phyloP scores from a whole-genome alignment of 495 filamentous ascomycete genomes.

The Chlorociboria aeruginascens region DNA sequence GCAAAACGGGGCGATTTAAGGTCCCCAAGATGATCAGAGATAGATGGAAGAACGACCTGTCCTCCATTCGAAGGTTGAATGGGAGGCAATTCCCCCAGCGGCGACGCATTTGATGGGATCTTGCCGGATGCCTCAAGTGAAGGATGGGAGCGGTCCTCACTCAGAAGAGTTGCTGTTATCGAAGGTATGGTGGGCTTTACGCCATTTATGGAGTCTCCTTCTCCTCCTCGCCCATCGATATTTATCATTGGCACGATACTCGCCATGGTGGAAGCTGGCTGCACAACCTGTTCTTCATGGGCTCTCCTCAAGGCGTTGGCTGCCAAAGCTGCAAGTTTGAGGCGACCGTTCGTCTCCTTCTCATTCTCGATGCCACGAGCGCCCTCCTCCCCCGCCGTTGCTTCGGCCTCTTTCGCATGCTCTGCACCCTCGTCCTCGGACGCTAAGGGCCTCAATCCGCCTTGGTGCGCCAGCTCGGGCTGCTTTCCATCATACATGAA shows the following conservation, averaged over 20 bases:
- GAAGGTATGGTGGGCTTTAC: conserved; percentile 13
- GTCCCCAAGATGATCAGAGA: conserved; percentile 27
- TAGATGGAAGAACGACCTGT: conserved; percentile 28
- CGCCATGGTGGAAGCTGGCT: conserved; percentile 12
- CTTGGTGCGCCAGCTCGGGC: conserved; percentile 32
- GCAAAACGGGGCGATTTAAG: conserved; percentile 25
- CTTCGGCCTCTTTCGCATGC: conserved; percentile 23
- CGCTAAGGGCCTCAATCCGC: conserved; percentile 26
- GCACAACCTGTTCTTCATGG: conserved; percentile 7
- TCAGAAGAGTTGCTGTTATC: conserved; percentile 3
- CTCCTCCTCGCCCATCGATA: conserved; percentile 4
- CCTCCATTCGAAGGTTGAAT: conserved; percentile 22
- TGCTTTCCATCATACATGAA: conserved; percentile 37
- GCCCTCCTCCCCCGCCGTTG: conserved; percentile 15
- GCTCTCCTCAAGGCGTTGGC: conserved; percentile 10
- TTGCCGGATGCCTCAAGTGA: conserved; percentile 5
- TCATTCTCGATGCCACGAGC: background rate
- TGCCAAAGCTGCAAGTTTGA: conserved; percentile 18
- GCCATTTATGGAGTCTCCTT: conserved; percentile 17
- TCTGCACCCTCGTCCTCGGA: conserved; percentile 31
- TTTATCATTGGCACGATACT: conserved; percentile 12
- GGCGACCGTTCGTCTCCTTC: conserved; percentile 16
- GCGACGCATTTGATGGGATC: background rate
- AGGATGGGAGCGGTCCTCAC: background rate
- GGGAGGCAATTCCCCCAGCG: conserved; percentile 32